A percentile compares a stretch with the other conserved stretches of the same genome.
These are phyloP conservation scores for Rhodosporidiobolus sp. DNA, from an alignment of 768 basidiomycete species.

Conservation along the genomic window DNA sequence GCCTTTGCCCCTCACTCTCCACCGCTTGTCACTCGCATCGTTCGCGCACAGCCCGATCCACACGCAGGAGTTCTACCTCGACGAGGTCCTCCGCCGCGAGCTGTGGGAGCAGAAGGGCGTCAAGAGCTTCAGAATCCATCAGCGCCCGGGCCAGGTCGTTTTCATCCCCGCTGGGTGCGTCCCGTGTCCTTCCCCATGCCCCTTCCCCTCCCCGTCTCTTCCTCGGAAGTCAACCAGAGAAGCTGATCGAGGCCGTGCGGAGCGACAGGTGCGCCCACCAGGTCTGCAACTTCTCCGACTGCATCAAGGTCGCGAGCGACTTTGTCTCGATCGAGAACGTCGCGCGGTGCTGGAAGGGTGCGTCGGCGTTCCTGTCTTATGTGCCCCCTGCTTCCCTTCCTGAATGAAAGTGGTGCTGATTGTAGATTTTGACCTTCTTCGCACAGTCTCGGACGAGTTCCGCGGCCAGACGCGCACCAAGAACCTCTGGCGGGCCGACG, in stretches of 20 bases:
- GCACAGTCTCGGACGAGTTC: slow-evolving; percentile 73
- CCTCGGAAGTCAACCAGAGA: too few relatives aligned
- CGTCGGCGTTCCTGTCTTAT: background rate
- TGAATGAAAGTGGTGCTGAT: too few relatives aligned
- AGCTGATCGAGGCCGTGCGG: slow-evolving; percentile 51
- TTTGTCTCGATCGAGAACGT: slow-evolving; percentile 95
- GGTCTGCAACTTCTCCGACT: slow-evolving; percentile 91
- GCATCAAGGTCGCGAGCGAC: slow-evolving; percentile 91
- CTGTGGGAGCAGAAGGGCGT: slow-evolving; percentile 68
- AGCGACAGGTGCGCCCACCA: slow-evolving; percentile 50
- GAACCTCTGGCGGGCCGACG: slow-evolving; percentile 90
- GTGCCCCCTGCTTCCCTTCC: background rate
- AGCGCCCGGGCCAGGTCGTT: slow-evolving; percentile 85
- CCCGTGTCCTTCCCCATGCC: background rate
- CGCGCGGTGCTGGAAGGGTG: slow-evolving; percentile 65
- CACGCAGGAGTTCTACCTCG: slow-evolving; percentile 80
- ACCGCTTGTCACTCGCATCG: too few relatives aligned
- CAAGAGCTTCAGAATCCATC: slow-evolving; percentile 77
- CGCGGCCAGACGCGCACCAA: slow-evolving; percentile 75
- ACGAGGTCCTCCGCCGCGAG: slow-evolving; percentile 63
- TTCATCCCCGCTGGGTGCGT: slow-evolving; percentile 84
- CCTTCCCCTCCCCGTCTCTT: background rate
- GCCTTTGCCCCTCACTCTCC: too few relatives aligned
- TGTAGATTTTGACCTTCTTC: too few relatives aligned
- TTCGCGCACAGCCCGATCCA: slow-evolving; percentile 64